Base-by-base conservation (phyloP, 2,329 filamentous ascomycete species). In the Pestalotiopsis sp. region DNA sequence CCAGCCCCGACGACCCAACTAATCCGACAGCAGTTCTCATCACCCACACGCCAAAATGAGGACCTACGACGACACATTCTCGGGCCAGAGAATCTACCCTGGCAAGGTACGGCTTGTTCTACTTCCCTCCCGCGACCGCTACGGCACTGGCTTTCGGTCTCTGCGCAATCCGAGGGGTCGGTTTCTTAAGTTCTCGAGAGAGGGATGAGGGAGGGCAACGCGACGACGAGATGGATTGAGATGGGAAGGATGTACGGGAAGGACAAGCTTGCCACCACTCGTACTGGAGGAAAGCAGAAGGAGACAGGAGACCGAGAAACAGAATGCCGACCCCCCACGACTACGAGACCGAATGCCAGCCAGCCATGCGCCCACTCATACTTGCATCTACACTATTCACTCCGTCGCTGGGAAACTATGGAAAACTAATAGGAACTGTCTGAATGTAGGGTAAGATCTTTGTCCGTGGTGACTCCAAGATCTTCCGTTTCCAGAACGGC, bases 401-500 rank as follows among this genome's bases (percentile, higher is more conserved):
- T 52, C 45, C n/a, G 17, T n/a, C 31, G 31, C 20, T 52, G 45
- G 45, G n/a, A 68, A 27, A n/a, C 9, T 45, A 9, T 25, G 17
- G 31, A 17, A 36, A 72, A 70, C 70, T 66, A 68, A 65, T 59
- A 71, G 56, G 23, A 60, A 31, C 17, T 38, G 13, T 58, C n/a
- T 66, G 41, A 80, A 82, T 62, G 59, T 83, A 98, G 96, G 96
- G 96, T 89, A 98, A 98, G 90, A 93, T 99, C 89, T 99, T 95
- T 89, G 89, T 99, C 90, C 94, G 96, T 86, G 95, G 95, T 83
- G 96, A 99, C 91, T 97, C 93, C 94, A 99, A 98, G 91, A 91
- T 98, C 90, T 99, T 99, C 93, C 95, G 96, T 84, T 99, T 99
- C 93, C 94, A 97, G 88, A 98, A 97, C 88, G 94, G 96, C 89